These are phyloP conservation scores for Gossypium sturtianum DNA, from an alignment of 345 rosid species.

Conservation along the genomic window DNA sequence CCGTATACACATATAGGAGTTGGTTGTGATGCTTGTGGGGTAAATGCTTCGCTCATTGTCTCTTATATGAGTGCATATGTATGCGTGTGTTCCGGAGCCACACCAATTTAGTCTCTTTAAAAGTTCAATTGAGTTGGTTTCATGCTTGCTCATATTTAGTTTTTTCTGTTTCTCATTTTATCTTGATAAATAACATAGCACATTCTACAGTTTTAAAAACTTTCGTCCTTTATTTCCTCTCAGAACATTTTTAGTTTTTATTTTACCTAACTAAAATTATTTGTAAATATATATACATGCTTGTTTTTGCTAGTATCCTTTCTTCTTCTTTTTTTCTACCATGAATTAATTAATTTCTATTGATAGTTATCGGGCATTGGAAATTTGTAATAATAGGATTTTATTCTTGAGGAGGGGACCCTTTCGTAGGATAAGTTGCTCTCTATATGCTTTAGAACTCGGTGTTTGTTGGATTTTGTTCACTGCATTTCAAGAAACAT, in stretches of 20 bases:
- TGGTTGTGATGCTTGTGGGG: constrained; percentile 82
- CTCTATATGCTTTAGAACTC: not conserved
- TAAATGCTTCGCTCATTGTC: constrained; percentile 12
- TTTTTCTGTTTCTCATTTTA: not conserved
- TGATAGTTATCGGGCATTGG: not conserved
- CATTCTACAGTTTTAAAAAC: not conserved
- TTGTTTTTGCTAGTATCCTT: not conserved
- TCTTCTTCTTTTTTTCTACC: not conserved
- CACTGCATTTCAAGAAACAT: not conserved
- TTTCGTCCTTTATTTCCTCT: not conserved
- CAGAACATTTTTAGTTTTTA: not conserved
- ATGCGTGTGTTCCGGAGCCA: not conserved
- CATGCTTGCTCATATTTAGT: not conserved
- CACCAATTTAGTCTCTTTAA: not conserved
- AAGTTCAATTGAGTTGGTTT: not conserved
- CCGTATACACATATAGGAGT: constrained; percentile 27
- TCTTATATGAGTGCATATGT: not conserved
- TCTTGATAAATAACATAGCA: not conserved
- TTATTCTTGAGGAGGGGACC: not conserved
- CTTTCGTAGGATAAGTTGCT: not conserved
- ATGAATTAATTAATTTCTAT: not conserved
- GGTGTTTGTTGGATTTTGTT: not conserved
- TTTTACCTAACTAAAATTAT: not conserved
- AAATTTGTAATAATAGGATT: not conserved
- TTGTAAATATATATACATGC: not conserved